phyloP scores from a whole-genome alignment of 257 asterid genomes.

The Haberlea rhodopensis region DNA sequence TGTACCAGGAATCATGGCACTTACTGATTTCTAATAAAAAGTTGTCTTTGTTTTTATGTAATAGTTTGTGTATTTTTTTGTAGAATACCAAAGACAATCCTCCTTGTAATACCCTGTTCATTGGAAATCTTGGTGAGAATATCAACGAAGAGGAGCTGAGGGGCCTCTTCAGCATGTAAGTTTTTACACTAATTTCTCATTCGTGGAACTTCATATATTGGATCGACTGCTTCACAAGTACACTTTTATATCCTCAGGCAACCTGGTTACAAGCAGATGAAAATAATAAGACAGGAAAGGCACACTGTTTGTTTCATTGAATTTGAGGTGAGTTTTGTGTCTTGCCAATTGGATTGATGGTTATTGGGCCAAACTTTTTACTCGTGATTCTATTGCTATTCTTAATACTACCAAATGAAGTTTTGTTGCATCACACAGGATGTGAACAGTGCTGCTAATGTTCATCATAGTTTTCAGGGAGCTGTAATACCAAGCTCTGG shows the following conservation, averaged over 20 bases:
- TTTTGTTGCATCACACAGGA: constrained; percentile 53
- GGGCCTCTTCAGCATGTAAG: constrained; percentile 75
- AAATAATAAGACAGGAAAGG: constrained; percentile 89
- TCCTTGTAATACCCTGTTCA: constrained; percentile 96
- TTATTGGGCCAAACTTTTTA: constrained; percentile 13
- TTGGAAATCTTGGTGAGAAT: constrained; percentile 96
- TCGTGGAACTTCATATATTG: constrained; percentile 7
- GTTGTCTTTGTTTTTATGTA: background rate
- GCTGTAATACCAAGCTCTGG: constrained; percentile 97
- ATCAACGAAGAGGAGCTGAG: constrained; percentile 95
- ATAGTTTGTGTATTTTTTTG: constrained; percentile 23
- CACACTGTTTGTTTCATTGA: constrained; percentile 99
- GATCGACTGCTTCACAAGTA: constrained; percentile 1
- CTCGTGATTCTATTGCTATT: constrained; percentile 4
- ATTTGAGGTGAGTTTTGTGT: constrained; percentile 76
- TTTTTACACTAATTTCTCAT: constrained; percentile 26
- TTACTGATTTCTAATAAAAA: background rate
- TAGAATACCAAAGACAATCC: constrained; percentile 97
- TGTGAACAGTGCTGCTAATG: constrained; percentile 79
- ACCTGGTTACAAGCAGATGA: constrained; percentile 99
- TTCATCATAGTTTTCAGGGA: constrained; percentile 92
- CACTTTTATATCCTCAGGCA: constrained; percentile 51
- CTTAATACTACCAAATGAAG: constrained; percentile 11
- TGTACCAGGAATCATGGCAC: too few relatives aligned
- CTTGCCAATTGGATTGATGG: constrained; percentile 11